A percentile compares a stretch with the other conserved stretches of the same genome.
These are phyloP conservation scores for Asclepias syriaca DNA, from an alignment of 257 asterid genomes.

Conservation along the genomic window DNA sequence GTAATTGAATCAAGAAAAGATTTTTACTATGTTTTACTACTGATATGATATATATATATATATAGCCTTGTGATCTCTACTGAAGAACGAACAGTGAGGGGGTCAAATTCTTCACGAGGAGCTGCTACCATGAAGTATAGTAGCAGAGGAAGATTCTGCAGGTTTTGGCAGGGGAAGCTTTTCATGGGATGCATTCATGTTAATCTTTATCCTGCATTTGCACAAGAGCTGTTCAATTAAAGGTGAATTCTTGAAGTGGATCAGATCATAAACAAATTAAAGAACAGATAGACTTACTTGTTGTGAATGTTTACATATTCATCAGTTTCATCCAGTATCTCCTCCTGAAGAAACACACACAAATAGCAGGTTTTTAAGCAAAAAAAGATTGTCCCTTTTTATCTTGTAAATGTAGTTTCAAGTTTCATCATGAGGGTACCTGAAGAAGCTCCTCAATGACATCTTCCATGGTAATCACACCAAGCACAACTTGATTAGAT, in stretches of 20 bases:
- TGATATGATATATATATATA: background rate
- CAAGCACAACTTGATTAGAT: constrained; percentile 73
- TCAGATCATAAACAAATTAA: background rate
- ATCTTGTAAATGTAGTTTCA: background rate
- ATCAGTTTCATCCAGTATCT: constrained; percentile 95
- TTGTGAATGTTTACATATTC: constrained; percentile 98
- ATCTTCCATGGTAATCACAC: constrained; percentile 96
- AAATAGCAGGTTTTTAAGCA: background rate
- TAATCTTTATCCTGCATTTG: constrained; percentile 85
- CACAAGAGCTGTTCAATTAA: background rate
- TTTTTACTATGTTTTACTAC: background rate
- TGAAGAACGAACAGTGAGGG: background rate
- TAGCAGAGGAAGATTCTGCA: constrained; percentile 22
- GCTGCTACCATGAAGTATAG: constrained; percentile 17
- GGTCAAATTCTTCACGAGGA: constrained; percentile 3
- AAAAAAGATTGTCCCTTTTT: background rate
- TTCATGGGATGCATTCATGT: constrained; percentile 76
- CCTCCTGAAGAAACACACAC: constrained; percentile 55
- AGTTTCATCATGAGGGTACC: constrained; percentile 35
- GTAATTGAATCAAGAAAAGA: background rate
- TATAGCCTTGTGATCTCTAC: background rate
- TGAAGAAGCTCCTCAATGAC: constrained; percentile 99
- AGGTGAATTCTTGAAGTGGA: background rate
- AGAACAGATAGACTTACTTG: constrained; percentile 38
- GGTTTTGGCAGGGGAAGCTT: constrained; percentile 31